These are phyloP conservation scores for Lagerstroemia speciosa DNA, from an alignment of 345 rosid species.

Conservation along the genomic window DNA sequence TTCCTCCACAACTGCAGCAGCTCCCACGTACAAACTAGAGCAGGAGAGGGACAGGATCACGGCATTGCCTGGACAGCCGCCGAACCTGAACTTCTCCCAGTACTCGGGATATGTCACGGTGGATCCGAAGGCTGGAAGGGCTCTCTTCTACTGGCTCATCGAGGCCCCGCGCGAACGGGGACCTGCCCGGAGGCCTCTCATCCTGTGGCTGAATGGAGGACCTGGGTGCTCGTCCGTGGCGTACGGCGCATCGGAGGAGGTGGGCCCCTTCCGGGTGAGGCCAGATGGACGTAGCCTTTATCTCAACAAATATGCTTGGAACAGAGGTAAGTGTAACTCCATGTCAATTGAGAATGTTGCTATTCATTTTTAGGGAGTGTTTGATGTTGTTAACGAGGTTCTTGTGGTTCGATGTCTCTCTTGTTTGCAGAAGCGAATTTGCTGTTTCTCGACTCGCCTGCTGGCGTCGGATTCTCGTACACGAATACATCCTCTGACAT, in stretches of 20 bases:
- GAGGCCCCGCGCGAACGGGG: conserved; percentile 26
- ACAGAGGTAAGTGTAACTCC: conserved; percentile 33
- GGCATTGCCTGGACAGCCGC: conserved; percentile 66
- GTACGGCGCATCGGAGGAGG: conserved; percentile 80
- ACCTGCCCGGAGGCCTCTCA: conserved; percentile 37
- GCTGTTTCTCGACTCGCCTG: conserved; percentile 83
- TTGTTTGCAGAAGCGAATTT: conserved; percentile 55
- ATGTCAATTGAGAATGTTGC: neutral
- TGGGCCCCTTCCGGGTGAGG: conserved; percentile 76
- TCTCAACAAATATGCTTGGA: conserved; percentile 65
- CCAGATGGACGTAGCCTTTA: conserved; percentile 48
- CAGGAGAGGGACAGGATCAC: conserved; percentile 49
- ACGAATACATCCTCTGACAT: conserved; percentile 53
- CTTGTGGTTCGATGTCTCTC: neutral
- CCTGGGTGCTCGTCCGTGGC: conserved; percentile 91
- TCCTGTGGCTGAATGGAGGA: conserved; percentile 87
- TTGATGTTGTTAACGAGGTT: neutral
- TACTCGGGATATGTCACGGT: conserved; percentile 72
- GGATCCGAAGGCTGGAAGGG: conserved; percentile 39
- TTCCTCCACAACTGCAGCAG: neutral
- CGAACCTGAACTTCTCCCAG: conserved; percentile 53
- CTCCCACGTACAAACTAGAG: conserved; percentile 5
- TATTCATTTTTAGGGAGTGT: neutral
- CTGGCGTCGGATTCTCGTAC: conserved; percentile 85
- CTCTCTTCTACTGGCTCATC: conserved; percentile 70